Percentiles rank a stretch among this genome's conserved stretches.
These are phyloP conservation scores for Citrullus amarus DNA, from an alignment of 306 rosid species.

Conservation along the genomic window DNA sequence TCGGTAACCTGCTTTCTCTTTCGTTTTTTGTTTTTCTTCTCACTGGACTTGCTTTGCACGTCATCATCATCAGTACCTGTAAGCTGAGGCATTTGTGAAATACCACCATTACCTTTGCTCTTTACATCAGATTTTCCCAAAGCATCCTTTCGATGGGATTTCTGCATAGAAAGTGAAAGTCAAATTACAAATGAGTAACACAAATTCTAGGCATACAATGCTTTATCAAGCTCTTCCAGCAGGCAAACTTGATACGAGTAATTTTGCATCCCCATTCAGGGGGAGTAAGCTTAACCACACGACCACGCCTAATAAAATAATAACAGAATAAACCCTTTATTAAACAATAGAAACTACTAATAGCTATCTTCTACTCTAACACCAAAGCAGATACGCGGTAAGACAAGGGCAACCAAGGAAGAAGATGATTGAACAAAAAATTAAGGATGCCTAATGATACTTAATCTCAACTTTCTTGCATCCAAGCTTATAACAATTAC, in stretches of 20 bases:
- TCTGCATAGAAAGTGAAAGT: conserved; percentile 14
- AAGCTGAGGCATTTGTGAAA: conserved; percentile 17
- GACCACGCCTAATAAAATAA: not conserved
- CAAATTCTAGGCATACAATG: not conserved
- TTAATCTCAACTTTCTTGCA: not conserved
- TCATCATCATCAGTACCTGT: conserved; percentile 14
- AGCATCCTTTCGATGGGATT: conserved; percentile 17
- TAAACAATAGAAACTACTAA: not conserved
- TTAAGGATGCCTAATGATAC: not conserved
- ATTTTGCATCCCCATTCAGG: not conserved
- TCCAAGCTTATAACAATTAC: not conserved
- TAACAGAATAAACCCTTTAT: not conserved
- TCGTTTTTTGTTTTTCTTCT: conserved; percentile 63
- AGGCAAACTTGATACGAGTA: not conserved
- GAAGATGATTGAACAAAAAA: not conserved
- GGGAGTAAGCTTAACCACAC: not conserved
- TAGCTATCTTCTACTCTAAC: not conserved
- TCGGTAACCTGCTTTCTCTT: conserved; percentile 68
- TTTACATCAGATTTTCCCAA: conserved; percentile 14
- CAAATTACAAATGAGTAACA: not conserved
- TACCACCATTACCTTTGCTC: conserved; percentile 15
- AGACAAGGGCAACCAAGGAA: not conserved
- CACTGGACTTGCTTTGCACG: conserved; percentile 13
- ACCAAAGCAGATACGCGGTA: not conserved
- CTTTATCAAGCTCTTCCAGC: not conserved